Evolutionary conservation across 495 filamentous ascomycete species (phyloP).

Genomic region (Trypethelium eluteriae): DNA sequence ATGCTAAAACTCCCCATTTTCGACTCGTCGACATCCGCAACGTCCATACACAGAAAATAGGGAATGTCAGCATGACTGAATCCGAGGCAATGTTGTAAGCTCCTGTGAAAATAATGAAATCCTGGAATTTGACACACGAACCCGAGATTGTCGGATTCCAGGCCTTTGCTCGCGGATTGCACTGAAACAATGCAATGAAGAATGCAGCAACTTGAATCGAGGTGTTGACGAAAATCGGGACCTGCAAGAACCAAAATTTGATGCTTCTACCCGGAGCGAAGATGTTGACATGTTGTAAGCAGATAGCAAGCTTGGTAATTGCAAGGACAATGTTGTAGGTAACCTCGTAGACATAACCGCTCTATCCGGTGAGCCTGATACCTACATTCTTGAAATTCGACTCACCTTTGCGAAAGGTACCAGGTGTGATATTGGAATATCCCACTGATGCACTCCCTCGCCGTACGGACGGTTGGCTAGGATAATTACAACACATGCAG

Average conservation of each 20-base stretch:
- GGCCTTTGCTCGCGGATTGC: slow-evolving; percentile 7
- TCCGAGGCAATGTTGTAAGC: neutral
- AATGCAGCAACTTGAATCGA: neutral
- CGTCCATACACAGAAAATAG: slow-evolving; percentile 8
- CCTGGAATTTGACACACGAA: neutral
- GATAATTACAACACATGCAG: slow-evolving; percentile 1
- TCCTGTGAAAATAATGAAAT: slow-evolving; percentile 1
- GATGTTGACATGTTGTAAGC: neutral
- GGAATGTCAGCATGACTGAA: neutral
- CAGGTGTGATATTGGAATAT: neutral
- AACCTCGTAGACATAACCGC: slow-evolving; percentile 2
- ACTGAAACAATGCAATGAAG: neutral
- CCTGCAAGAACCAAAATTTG: slow-evolving; percentile 5
- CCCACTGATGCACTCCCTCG: slow-evolving; percentile 9
- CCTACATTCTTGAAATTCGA: neutral
- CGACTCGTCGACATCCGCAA: slow-evolving; percentile 6
- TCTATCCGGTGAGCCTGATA: slow-evolving; percentile 9
- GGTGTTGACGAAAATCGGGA: neutral
- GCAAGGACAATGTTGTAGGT: slow-evolving; percentile 2
- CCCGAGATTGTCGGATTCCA: slow-evolving; percentile 4
- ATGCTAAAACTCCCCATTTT: slow-evolving; percentile 1
- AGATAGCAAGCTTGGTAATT: slow-evolving; percentile 5
- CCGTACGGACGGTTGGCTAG: slow-evolving; percentile 7
- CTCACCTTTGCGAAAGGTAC: slow-evolving; percentile 8
- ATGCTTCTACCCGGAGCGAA: neutral